Percentiles rank a stretch among this genome's conserved stretches.
Evolutionary conservation across 2,329 filamentous ascomycete species (phyloP).

Genomic region (Fusarium brevicatenulatum): DNA sequence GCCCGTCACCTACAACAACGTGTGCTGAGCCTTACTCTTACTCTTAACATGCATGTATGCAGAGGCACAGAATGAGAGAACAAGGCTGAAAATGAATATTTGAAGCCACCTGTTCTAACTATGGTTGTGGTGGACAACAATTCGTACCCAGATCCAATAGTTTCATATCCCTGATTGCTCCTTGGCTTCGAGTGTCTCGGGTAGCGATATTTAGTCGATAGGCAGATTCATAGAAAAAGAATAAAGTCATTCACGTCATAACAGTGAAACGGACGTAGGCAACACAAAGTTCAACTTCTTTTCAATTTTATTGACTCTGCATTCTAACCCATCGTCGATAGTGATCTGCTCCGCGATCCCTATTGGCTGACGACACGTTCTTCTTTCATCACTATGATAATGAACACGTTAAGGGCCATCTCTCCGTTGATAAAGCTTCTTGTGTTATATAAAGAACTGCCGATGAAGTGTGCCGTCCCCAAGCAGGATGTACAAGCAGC

Average conservation of each 20-base stretch:
- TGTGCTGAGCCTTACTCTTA: not conserved
- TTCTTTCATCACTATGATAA: not conserved
- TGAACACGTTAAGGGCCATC: rapidly evolving
- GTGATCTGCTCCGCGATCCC: rapidly evolving
- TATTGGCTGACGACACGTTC: not conserved
- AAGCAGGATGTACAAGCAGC: not conserved
- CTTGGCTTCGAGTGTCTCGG: not conserved
- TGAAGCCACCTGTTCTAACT: not conserved
- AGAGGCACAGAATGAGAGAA: not conserved
- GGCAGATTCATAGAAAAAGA: rapidly evolving
- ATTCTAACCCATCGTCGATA: rapidly evolving
- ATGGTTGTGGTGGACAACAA: not conserved
- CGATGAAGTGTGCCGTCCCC: not conserved
- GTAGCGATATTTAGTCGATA: rapidly evolving
- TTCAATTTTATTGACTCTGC: not conserved
- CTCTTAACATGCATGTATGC: not conserved
- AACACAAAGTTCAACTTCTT: rapidly evolving
- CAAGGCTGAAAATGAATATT: not conserved
- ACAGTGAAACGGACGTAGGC: rapidly evolving
- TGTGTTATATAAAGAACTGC: not conserved
- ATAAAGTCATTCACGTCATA: not conserved
- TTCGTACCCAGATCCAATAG: not conserved
- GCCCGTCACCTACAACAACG: rapidly evolving
- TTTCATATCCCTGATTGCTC: not conserved
- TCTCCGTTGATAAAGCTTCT: not conserved